Conservation (phyloP, 345 rosid genomes). For the Bretschneidera sinensis region DNA sequence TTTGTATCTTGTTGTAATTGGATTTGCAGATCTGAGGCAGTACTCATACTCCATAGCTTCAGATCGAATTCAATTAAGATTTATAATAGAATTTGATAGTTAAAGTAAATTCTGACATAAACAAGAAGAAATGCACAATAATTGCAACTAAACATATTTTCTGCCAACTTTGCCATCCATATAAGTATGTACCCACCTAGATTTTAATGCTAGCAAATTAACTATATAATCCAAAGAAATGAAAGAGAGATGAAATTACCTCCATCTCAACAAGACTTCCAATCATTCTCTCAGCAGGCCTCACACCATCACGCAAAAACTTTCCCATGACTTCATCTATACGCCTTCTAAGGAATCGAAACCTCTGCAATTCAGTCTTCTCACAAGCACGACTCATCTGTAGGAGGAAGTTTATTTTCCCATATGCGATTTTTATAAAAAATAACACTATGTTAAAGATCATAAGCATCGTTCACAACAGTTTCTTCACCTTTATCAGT, state of each 20-base stretch:
- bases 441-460: not conserved
- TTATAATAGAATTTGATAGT: too few species aligned
- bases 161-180: too few species aligned
- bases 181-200: not conserved
- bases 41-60: too few species aligned
- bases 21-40: too few species aligned
- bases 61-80: too few species aligned
- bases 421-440: not conserved
- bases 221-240: constrained; percentile 7
- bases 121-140: too few species aligned
- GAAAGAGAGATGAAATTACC: constrained; percentile 26
- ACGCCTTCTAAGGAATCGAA: constrained; percentile 51
- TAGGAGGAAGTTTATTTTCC: constrained; percentile 6
- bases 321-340: constrained; percentile 49
- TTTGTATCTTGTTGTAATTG: too few species aligned
- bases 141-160: too few species aligned
- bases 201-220: constrained; percentile 8
- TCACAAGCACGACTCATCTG: constrained; percentile 60
- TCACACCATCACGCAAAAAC: constrained; percentile 43
- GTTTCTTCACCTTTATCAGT: constrained; percentile 46
- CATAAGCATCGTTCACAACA: not conserved
- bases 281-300: constrained; percentile 58
- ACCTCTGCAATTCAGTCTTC: constrained; percentile 48
- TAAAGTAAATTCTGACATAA: too few species aligned
- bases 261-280: constrained; percentile 54